Evolutionary conservation across 1,284 basidiomycete species (phyloP).

Genomic region (Marasmius tenuissimus): DNA sequence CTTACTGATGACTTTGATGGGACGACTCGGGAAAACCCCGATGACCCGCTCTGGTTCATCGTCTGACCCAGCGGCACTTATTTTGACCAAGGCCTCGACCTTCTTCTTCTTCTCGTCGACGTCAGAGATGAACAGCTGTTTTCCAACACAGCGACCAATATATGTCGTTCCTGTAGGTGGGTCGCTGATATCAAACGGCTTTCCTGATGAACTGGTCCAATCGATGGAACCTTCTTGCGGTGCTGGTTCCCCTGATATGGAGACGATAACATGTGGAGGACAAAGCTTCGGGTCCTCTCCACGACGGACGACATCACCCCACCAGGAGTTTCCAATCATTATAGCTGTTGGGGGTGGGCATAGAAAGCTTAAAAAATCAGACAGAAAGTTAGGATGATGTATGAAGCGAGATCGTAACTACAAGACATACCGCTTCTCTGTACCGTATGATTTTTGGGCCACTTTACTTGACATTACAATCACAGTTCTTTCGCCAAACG

Average conservation of each 20-base stretch:
- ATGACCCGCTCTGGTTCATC: constrained; percentile 80
- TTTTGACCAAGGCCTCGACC: constrained; percentile 87
- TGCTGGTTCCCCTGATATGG: constrained; percentile 86
- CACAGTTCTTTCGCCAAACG: constrained; percentile 90
- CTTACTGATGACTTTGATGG: constrained; percentile 97
- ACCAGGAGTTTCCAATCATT: constrained; percentile 95
- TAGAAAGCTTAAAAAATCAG: constrained; percentile 65
- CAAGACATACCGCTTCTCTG: constrained; percentile 78
- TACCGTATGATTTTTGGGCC: constrained; percentile 96
- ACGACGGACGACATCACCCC: constrained; percentile 72
- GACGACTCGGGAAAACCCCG: constrained; percentile 84
- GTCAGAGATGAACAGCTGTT: constrained; percentile 88
- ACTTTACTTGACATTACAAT: constrained; percentile 97
- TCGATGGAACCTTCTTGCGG: constrained; percentile 83
- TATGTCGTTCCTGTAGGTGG: constrained; percentile 79
- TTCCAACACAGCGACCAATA: constrained; percentile 86
- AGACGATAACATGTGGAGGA: constrained; percentile 84
- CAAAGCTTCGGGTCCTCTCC: constrained; percentile 74
- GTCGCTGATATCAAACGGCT: constrained; percentile 80
- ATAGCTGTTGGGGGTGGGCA: constrained; percentile 96
- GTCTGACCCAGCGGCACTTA: constrained; percentile 80
- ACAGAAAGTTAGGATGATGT: constrained; percentile 4
- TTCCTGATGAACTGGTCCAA: constrained; percentile 82
- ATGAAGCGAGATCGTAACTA: neutral
- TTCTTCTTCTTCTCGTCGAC: constrained; percentile 91